These are phyloP conservation scores for Albugo laibachii DNA, from an alignment of 352 stramenopile species.

Conservation along the genomic window DNA sequence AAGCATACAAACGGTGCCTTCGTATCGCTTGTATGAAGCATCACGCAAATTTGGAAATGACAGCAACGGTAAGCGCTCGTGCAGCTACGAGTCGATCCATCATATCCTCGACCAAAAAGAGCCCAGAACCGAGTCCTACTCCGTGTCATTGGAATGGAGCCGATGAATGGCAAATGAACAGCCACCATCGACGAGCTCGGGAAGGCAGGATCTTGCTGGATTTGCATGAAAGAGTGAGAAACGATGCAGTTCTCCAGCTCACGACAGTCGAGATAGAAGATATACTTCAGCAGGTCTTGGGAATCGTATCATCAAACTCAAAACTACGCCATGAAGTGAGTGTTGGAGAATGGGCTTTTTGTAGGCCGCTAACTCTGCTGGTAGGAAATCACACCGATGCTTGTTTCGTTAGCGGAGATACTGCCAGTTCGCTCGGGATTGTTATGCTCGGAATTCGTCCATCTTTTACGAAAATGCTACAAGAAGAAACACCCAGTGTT, in stretches of 20 bases:
- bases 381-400: conserved; percentile 36
- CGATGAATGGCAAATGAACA: too few relatives aligned
- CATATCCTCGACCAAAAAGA: too few relatives aligned
- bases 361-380: neutral
- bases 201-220: too few relatives aligned
- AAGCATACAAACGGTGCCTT: too few relatives aligned
- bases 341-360: neutral
- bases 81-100: too few relatives aligned
- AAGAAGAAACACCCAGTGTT: conserved; percentile 55
- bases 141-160: too few relatives aligned
- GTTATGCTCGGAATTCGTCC: conserved; percentile 54
- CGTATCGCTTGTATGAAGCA: too few relatives aligned
- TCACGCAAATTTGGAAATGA: too few relatives aligned
- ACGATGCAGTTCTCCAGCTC: conserved; percentile 27
- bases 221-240: too few relatives aligned
- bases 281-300: conserved; percentile 49
- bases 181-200: too few relatives aligned
- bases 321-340: conserved; percentile 34
- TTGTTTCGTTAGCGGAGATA: conserved; percentile 31
- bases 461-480: conserved; percentile 63
- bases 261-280: conserved; percentile 64
- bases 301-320: conserved; percentile 31
- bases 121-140: too few relatives aligned
- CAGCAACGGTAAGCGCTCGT: too few relatives aligned
- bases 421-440: conserved; percentile 47